Conservation (phyloP, 768 basidiomycete species). For the Russula emetica region DNA sequence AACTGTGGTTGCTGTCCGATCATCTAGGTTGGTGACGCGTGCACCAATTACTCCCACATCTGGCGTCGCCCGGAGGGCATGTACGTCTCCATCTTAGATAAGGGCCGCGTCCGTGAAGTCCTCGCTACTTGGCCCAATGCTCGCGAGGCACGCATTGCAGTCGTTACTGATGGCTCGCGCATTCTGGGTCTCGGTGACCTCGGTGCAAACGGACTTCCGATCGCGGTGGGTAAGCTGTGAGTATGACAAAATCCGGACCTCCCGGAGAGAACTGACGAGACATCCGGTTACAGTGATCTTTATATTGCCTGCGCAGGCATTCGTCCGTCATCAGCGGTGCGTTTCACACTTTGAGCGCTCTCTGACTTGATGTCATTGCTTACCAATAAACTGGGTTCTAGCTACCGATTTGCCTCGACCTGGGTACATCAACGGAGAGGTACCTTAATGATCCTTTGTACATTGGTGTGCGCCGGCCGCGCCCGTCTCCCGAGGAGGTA, state of each 20-base stretch:
- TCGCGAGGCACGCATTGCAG: slow-evolving; percentile 76
- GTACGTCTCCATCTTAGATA: slow-evolving; percentile 80
- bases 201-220: slow-evolving; percentile 80
- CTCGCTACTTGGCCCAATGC: slow-evolving; percentile 69
- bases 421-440: slow-evolving; percentile 81
- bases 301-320: slow-evolving; percentile 43
- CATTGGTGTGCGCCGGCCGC: slow-evolving; percentile 62
- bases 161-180: slow-evolving; percentile 90
- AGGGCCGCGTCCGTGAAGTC: slow-evolving; percentile 70
- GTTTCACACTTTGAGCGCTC: slow-evolving; percentile 10
- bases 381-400: neutral
- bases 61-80: slow-evolving; percentile 27
- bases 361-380: neutral
- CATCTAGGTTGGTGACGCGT: slow-evolving; percentile 27
- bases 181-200: slow-evolving; percentile 87
- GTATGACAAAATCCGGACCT: slow-evolving; percentile 1
- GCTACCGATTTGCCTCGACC: slow-evolving; percentile 73
- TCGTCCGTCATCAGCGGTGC: slow-evolving; percentile 66
- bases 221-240: slow-evolving; percentile 83
- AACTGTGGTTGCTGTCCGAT: slow-evolving; percentile 39
- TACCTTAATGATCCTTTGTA: slow-evolving; percentile 86
- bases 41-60: slow-evolving; percentile 28
- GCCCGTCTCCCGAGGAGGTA: slow-evolving; percentile 32
- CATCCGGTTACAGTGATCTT: slow-evolving; percentile 3
- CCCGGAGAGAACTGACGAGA: slow-evolving; percentile 14